These are phyloP conservation scores for Corymbia citriodora DNA, from an alignment of 441 rosid genomes.

Conservation along the genomic window DNA sequence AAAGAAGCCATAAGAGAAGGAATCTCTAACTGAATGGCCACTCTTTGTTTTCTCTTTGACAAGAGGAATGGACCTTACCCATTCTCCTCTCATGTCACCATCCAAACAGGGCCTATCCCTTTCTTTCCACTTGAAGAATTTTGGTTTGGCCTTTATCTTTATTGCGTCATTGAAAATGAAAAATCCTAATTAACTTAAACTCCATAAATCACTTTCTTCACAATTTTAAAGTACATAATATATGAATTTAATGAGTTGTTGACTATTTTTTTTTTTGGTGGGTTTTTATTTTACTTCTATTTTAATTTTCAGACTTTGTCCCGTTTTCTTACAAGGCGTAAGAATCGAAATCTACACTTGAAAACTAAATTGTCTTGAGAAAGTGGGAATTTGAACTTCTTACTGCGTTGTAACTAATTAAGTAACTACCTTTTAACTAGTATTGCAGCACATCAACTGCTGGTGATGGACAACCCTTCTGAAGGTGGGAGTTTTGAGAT, in stretches of 20 bases:
- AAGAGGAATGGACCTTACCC: conserved; percentile 25
- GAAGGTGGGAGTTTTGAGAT: background rate
- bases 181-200: background rate
- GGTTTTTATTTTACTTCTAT: no score
- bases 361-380: no score
- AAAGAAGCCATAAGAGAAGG: conserved; percentile 14
- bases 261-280: no score
- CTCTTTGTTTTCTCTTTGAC: conserved; percentile 9
- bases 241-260: background rate
- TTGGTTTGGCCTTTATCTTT: background rate
- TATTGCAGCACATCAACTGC: background rate
- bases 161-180: background rate
- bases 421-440: background rate
- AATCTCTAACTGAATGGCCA: conserved; percentile 22
- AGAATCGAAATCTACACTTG: no score
- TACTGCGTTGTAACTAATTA: background rate
- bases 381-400: no score
- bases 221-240: background rate
- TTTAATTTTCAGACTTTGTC: no score
- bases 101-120: conserved; percentile 3
- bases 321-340: no score
- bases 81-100: conserved; percentile 22
- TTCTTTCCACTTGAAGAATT: background rate
- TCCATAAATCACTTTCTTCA: background rate
- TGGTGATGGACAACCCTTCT: background rate